Conservation (phyloP, 2,329 filamentous ascomycete genomes). For the Ramichloridium luteum region DNA sequence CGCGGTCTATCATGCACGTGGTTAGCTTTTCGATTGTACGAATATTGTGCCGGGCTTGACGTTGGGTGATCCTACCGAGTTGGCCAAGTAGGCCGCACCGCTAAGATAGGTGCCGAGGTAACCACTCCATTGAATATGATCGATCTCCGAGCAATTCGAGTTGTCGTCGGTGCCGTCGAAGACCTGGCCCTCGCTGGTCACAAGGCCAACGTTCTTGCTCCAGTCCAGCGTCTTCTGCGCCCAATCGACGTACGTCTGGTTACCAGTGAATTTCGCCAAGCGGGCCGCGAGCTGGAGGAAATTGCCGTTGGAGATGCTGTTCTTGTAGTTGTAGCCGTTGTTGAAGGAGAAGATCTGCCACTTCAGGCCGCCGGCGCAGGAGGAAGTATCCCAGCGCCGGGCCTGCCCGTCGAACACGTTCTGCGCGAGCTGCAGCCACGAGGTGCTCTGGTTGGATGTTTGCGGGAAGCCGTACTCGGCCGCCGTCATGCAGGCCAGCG, state of each 20-base stretch:
- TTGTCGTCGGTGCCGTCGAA: conserved; percentile 48
- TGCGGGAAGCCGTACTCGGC: conserved; percentile 61
- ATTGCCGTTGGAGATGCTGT: conserved; percentile 67
- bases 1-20: no score
- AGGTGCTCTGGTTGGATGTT: conserved; percentile 4
- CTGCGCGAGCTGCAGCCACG: conserved; percentile 62
- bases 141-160: conserved; percentile 41
- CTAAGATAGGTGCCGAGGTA: conserved; percentile 54
- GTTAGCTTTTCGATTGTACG: no score
- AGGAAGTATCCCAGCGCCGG: conserved; percentile 51
- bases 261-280: conserved; percentile 26
- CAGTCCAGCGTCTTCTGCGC: conserved; percentile 56
- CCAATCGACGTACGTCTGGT: conserved; percentile 51
- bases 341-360: conserved; percentile 78
- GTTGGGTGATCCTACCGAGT: conserved; percentile 29
- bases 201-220: conserved; percentile 44
- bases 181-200: conserved; percentile 37
- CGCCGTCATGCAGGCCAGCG: conserved; percentile 64
- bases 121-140: conserved; percentile 49
- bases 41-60: no score
- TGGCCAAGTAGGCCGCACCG: conserved; percentile 52
- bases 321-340: conserved; percentile 72
- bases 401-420: conserved; percentile 69
- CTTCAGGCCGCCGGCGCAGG: conserved; percentile 61
- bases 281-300: conserved; percentile 66